Conservation (phyloP, 2,329 filamentous ascomycete species). For the Cladosporium halotolerans region DNA sequence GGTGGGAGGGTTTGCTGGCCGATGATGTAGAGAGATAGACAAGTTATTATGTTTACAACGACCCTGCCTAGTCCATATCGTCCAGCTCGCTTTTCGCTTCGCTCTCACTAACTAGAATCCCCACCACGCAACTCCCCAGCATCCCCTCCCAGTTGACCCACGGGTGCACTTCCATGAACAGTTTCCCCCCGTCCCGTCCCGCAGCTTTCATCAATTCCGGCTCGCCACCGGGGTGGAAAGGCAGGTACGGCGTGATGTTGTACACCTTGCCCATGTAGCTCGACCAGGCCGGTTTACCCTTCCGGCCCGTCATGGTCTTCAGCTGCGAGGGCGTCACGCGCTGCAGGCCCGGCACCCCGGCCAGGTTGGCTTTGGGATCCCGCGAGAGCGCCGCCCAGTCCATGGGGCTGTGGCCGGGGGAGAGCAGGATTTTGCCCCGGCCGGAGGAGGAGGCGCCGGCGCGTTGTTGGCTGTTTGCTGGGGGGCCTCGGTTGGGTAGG, state of each 20-base stretch:
- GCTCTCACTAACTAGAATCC: constrained; percentile 53
- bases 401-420: constrained; percentile 87
- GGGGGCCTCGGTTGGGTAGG: constrained; percentile 40
- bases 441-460: constrained; percentile 33
- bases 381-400: constrained; percentile 84
- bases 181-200: constrained; percentile 61
- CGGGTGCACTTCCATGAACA: constrained; percentile 60
- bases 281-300: constrained; percentile 80
- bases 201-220: constrained; percentile 71
- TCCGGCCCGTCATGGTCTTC: constrained; percentile 70
- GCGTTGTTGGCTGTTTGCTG: constrained; percentile 34
- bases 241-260: constrained; percentile 82
- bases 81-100: constrained; percentile 41
- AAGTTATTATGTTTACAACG: background rate
- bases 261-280: constrained; percentile 86
- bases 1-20: background rate
- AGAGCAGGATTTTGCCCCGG: constrained; percentile 65
- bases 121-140: constrained; percentile 55
- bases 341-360: constrained; percentile 49
- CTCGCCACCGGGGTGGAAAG: constrained; percentile 84
- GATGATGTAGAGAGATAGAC: background rate
- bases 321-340: constrained; percentile 79
- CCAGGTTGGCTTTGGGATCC: constrained; percentile 36
- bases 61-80: constrained; percentile 50
- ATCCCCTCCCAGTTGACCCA: constrained; percentile 67